Percentiles rank a stretch among this genome's conserved stretches.
phyloP scores from a whole-genome alignment of 1,284 basidiomycete species.

The Gomphus bonarii region DNA sequence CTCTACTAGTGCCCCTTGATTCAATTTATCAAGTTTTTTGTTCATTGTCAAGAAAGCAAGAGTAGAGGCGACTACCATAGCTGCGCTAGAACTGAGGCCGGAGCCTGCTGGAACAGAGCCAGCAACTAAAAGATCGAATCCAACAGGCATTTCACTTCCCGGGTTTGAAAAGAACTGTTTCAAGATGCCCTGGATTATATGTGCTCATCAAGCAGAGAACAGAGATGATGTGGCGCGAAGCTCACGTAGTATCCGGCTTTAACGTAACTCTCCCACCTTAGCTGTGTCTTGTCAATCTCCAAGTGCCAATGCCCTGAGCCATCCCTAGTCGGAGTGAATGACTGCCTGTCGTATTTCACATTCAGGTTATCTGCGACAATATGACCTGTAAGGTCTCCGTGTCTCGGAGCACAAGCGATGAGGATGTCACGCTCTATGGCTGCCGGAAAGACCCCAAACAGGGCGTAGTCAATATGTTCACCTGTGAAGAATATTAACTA shows the following conservation, averaged over 20 bases:
- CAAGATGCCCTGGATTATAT: conserved; percentile 51
- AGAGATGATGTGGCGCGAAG: conserved; percentile 7
- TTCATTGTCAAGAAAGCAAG: conserved; percentile 71
- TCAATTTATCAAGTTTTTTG: conserved; percentile 47
- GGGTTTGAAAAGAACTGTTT: conserved; percentile 43
- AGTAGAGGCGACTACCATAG: conserved; percentile 78
- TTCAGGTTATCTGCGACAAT: conserved; percentile 59
- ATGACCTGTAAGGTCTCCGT: conserved; percentile 26
- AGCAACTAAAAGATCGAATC: conserved; percentile 61
- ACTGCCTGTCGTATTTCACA: conserved; percentile 44
- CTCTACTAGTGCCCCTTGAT: conserved; percentile 62
- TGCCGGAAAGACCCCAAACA: conserved; percentile 73
- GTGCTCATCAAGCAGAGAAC: neutral
- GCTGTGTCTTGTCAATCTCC: conserved; percentile 57
- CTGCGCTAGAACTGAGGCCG: conserved; percentile 73
- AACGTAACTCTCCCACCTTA: conserved; percentile 81
- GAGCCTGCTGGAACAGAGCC: conserved; percentile 77
- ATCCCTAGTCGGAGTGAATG: conserved; percentile 44
- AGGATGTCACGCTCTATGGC: conserved; percentile 82
- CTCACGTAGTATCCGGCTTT: conserved; percentile 70
- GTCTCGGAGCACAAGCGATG: conserved; percentile 62
- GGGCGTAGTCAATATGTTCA: conserved; percentile 82
- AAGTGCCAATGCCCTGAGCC: conserved; percentile 53
- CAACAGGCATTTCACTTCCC: conserved; percentile 30
- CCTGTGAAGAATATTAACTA: conserved; percentile 32